phyloP scores from a whole-genome alignment of 495 filamentous ascomycete species.

The Penicillium goetzii region DNA sequence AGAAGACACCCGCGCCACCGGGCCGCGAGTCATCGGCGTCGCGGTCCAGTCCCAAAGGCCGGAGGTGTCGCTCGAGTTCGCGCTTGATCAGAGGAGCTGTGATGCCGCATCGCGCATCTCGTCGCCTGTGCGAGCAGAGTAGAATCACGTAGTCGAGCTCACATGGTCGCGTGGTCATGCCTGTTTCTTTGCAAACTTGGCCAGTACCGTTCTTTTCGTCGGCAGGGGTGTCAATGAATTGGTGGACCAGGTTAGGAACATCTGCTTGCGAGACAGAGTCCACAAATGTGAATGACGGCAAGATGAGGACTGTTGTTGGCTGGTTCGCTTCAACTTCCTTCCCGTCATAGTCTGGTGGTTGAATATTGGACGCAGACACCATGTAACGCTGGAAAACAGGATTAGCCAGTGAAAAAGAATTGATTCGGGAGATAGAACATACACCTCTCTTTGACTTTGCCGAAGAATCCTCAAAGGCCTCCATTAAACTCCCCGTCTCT shows the following conservation, averaged over 20 bases:
- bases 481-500: slow-evolving; percentile 90
- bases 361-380: slow-evolving; percentile 91
- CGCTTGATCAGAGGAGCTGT: slow-evolving; percentile 82
- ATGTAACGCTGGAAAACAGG: slow-evolving; percentile 66
- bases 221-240: slow-evolving; percentile 68
- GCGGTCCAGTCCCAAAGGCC: slow-evolving; percentile 80
- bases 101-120: slow-evolving; percentile 93
- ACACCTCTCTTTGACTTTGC: slow-evolving; percentile 74
- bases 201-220: slow-evolving; percentile 62
- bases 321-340: slow-evolving; percentile 41
- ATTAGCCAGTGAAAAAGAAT: slow-evolving; percentile 7
- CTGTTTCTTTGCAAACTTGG: slow-evolving; percentile 31
- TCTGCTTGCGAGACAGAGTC: slow-evolving; percentile 74
- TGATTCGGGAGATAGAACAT: slow-evolving; percentile 33
- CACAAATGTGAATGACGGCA: slow-evolving; percentile 83
- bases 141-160: slow-evolving; percentile 84
- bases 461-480: slow-evolving; percentile 66
- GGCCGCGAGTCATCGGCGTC: slow-evolving; percentile 83
- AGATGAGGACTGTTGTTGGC: slow-evolving; percentile 75
- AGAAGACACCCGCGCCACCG: slow-evolving; percentile 90
- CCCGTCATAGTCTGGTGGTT: slow-evolving; percentile 55
- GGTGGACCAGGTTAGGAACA: slow-evolving; percentile 67
- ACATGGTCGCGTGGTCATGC: slow-evolving; percentile 60
- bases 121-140: slow-evolving; percentile 89
- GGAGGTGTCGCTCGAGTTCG: slow-evolving; percentile 87